Evolutionary conservation across 2,329 filamentous ascomycete genomes (phyloP), one percentile per base, ranked within the genome.

Genomic region (Boeremia lycopersici): DNA sequence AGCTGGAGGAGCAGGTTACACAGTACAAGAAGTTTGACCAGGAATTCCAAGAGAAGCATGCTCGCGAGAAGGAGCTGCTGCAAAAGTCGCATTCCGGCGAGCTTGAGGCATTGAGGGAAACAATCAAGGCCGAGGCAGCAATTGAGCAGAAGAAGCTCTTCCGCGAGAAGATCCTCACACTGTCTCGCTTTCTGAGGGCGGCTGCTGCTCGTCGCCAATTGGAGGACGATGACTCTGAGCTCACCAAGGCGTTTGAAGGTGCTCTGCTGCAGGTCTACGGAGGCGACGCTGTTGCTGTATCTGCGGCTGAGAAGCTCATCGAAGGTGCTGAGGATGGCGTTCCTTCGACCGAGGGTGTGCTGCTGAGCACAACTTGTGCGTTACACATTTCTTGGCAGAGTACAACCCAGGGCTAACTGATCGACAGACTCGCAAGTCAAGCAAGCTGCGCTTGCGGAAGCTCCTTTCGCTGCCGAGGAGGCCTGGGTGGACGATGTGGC

Each of bases 241-340:
- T 93, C 78, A 91, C 87, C 75, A 86, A 87, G 75, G 91, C 90
- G 31, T 86, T 95, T 56, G 90, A 96, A 77, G 90, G 90, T 47
- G 86, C 91, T 30, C 81, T 96, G 53, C 81, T 92, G 41, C 83
- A 88, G 56, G 88, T 95, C 29, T 95, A 96, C 76, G 85, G 86
- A 40, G 91, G 90, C 41, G 89, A 93, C 67, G 84, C 89, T 60
- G 82, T 79, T 63, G 90, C 89, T 45, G 89, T 95, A 23, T 79
- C 84, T 48, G 85, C 89, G 52, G 91, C 91, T 77, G 76, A 90
- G 69, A 92, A 90, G 79, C 81, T 96, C 53, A 89, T 92, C 50
- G 82, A 90, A 54, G 90, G 89, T 30, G 82, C 85, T 25, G 81
- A 86, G 12, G 89, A 93, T 61, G 80, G 80, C 55, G 86, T 90